Base-by-base conservation (phyloP, 2,329 filamentous ascomycete genomes). In the Akanthomyces muscarius region DNA sequence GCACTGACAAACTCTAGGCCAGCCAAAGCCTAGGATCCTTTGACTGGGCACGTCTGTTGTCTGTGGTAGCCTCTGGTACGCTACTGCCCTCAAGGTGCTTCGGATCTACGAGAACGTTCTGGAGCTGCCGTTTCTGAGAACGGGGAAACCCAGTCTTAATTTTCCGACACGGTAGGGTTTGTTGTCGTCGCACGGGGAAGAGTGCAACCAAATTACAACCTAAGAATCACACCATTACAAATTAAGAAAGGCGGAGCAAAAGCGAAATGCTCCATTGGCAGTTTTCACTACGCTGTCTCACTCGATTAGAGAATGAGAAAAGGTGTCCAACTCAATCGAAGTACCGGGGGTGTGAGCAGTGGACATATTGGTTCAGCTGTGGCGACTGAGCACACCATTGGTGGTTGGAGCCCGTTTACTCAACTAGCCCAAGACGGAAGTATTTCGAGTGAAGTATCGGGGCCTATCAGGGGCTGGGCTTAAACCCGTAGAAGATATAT, bases 341-440 rank as follows among this genome's bases (percentile, higher is more conserved):
- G 47, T n/a, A n/a, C 25, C 18, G 50, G 21, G 45, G 23, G 33
- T 36, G 33, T 11, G 11, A 25, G 28, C 5, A 23, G 57, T 60
- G 57, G 57, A 59, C 33, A 36, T 33, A 14, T 0, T 23, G 33
- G 47, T 52, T 52, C 47, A 60, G 57, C 57, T 42, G 36, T 33
- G 23, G 45, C 57, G 23, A 28, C n/a, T 5, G 3, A 23, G 18
- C 33, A 5, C 21, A 21, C 55, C 38, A 56, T 45, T 44, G 41
- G n/a, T 18, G 21, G 44, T 8, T 16, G 25, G 33, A 30, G 7
- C 21, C 28, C 4, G 25, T 36, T 30, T 42, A 10, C 21, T 21
- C 28, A 58, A 38, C 36, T 36, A 60, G 36, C 57, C 47, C 45
- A 58, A 58, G 44, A 14, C 8, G 55, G 55, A 48, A 58, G 28